phyloP scores from a whole-genome alignment of 1,284 basidiomycete species.

The Pulchroboletus neoregius region DNA sequence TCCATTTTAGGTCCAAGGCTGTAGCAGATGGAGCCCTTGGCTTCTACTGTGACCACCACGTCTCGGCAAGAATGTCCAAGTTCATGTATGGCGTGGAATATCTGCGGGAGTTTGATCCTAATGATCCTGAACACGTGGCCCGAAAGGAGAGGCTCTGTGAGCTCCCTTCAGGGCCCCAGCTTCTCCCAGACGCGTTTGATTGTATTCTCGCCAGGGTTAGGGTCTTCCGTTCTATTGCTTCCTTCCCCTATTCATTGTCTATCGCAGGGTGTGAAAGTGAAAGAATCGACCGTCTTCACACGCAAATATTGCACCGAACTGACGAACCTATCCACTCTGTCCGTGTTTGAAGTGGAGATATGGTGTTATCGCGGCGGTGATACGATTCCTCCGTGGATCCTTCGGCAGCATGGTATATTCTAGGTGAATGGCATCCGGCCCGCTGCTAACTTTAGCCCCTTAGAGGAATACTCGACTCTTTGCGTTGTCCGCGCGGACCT shows the following conservation, averaged over 20 bases:
- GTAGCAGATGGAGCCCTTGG: slow-evolving; percentile 78
- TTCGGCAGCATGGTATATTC: slow-evolving; percentile 51
- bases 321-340: slow-evolving; percentile 66
- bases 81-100: slow-evolving; percentile 80
- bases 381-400: slow-evolving; percentile 66
- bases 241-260: slow-evolving; percentile 7
- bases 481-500: slow-evolving; percentile 73
- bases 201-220: slow-evolving; percentile 65
- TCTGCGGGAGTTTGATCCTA: slow-evolving; percentile 59
- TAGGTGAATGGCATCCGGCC: background rate
- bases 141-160: slow-evolving; percentile 65
- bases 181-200: slow-evolving; percentile 74
- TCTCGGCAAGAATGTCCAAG: slow-evolving; percentile 70
- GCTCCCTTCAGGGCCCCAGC: slow-evolving; percentile 67
- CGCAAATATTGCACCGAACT: slow-evolving; percentile 78
- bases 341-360: slow-evolving; percentile 75
- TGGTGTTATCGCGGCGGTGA: slow-evolving; percentile 76
- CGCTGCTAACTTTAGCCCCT: slow-evolving; percentile 4
- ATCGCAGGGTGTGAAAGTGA: slow-evolving; percentile 61
- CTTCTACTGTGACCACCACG: slow-evolving; percentile 78
- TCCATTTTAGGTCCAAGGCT: slow-evolving; percentile 59
- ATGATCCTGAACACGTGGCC: slow-evolving; percentile 60
- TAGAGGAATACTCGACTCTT: slow-evolving; percentile 68
- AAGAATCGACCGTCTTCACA: slow-evolving; percentile 74
- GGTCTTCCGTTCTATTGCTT: slow-evolving; percentile 20